Base-by-base conservation (phyloP, 2,329 filamentous ascomycete genomes). In the Raffaelea albimanens region DNA sequence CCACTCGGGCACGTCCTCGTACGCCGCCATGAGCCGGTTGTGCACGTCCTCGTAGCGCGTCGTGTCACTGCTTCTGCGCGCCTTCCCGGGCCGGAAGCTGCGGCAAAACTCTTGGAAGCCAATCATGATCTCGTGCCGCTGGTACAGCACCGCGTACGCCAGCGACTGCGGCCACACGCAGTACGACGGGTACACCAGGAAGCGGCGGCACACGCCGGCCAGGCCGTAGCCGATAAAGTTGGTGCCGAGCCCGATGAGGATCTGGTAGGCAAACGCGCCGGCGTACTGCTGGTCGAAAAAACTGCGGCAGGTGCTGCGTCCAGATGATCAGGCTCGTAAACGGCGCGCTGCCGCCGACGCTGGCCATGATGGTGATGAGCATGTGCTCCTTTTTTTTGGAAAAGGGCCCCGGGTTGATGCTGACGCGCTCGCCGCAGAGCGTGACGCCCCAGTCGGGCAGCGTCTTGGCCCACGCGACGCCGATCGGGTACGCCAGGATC, bases 331-430 rank as follows among this genome's bases (percentile, higher is more conserved):
- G 67, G 56, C 69, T 62, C 1, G 72, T 73, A 53, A 75, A 75
- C 0, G 72, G 72, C 13, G 65, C 56, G 19, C 61, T 64, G 54
- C 63, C 67, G n/a, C 71, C 70, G 18, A 75, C 73, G 58, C 83
- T 81, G 46, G 80, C 76, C 72, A 78, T 77, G 58, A 78, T 76
- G 39, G 72, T 69, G 50, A 78, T 71, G 45, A 79, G 61, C 66
- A 77, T 69, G 55, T 80, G 76, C 59, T 80, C 76, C 61, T 80
- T 80, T 45, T 72, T 73, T 45, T 72, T 73, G 57, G 25, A 29
- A 13, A 80, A 80, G 3, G 70, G 71, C 0, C 75, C 74, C 0
- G 75, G 74, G 55, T 78, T 78, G n/a, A 77, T 64, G 5, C 67
- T 69, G 56, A 74, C 69, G 23, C 67, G 65, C 22, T 67, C 55